Percentiles rank a stretch among this genome's conserved stretches.
phyloP scores from a whole-genome alignment of 768 basidiomycete species.

The Sarcodon sp. region DNA sequence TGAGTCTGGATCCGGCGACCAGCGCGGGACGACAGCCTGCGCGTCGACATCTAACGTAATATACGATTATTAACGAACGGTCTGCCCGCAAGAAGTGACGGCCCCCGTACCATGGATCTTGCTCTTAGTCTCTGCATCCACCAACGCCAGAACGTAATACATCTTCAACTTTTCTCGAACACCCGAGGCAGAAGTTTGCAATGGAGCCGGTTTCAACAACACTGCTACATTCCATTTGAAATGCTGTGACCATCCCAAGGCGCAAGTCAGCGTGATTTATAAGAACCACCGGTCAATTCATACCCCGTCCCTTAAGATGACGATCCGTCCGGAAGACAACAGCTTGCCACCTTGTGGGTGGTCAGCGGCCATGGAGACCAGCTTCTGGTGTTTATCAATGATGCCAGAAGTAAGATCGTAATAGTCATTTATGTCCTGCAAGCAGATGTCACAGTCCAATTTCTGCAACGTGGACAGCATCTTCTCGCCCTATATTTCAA shows the following conservation, averaged over 20 bases:
- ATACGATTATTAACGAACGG: neutral
- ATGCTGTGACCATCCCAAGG: constrained; percentile 37
- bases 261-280: neutral
- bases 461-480: constrained; percentile 45
- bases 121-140: constrained; percentile 46
- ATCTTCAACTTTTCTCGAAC: constrained; percentile 34
- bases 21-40: constrained; percentile 54
- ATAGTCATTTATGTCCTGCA: constrained; percentile 57
- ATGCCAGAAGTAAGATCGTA: constrained; percentile 64
- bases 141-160: constrained; percentile 64
- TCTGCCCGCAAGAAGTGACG: neutral
- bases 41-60: constrained; percentile 37
- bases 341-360: constrained; percentile 58
- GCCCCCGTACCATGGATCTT: constrained; percentile 33
- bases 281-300: constrained; percentile 12
- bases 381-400: constrained; percentile 43
- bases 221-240: constrained; percentile 60
- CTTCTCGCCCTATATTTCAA: constrained; percentile 50
- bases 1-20: constrained; percentile 50
- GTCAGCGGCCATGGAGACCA: constrained; percentile 45
- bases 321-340: constrained; percentile 62
- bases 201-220: constrained; percentile 50
- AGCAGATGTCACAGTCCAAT: constrained; percentile 57
- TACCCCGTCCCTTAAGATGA: constrained; percentile 76
- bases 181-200: constrained; percentile 29